A percentile compares a stretch with the other conserved stretches of the same genome.
These are phyloP conservation scores for Aspergillus carlsbadensis DNA, from an alignment of 495 filamentous ascomycete genomes.

Conservation along the genomic window DNA sequence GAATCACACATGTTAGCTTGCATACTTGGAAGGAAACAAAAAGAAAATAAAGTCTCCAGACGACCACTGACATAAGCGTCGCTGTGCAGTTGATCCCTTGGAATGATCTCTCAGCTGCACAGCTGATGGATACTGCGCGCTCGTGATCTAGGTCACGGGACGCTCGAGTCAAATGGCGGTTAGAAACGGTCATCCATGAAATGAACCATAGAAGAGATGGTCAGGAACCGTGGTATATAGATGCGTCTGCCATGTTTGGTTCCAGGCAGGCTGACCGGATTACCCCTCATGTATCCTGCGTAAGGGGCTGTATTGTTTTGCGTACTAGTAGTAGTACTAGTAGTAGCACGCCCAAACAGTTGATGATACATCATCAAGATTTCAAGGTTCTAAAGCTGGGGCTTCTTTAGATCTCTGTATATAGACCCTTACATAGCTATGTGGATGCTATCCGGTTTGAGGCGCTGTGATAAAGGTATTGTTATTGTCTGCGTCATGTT, in stretches of 20 bases:
- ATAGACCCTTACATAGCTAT: too few relatives aligned
- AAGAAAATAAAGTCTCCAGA: neutral
- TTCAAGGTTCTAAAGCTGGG: too few relatives aligned
- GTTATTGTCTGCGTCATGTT: conserved; percentile 9
- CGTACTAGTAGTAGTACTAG: neutral
- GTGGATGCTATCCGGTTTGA: too few relatives aligned
- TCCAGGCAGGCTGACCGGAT: neutral
- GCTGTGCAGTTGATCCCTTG: conserved; percentile 17
- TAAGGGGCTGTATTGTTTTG: neutral
- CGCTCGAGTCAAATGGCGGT: conserved; percentile 5
- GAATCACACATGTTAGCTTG: neutral
- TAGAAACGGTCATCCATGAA: conserved; percentile 5
- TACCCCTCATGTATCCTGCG: conserved; percentile 1
- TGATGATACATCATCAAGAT: too few relatives aligned
- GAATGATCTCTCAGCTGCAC: conserved; percentile 18
- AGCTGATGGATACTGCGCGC: conserved; percentile 13
- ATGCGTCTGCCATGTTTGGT: neutral
- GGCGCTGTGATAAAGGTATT: neutral
- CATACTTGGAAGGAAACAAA: neutral
- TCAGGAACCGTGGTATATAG: neutral
- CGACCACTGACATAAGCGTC: conserved; percentile 12
- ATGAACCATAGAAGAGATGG: conserved; percentile 9
- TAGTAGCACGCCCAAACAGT: too few relatives aligned
- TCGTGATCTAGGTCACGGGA: conserved; percentile 12
- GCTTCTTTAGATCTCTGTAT: too few relatives aligned